Conservation (phyloP, 768 basidiomycete genomes). For the Calocybe cyanea region DNA sequence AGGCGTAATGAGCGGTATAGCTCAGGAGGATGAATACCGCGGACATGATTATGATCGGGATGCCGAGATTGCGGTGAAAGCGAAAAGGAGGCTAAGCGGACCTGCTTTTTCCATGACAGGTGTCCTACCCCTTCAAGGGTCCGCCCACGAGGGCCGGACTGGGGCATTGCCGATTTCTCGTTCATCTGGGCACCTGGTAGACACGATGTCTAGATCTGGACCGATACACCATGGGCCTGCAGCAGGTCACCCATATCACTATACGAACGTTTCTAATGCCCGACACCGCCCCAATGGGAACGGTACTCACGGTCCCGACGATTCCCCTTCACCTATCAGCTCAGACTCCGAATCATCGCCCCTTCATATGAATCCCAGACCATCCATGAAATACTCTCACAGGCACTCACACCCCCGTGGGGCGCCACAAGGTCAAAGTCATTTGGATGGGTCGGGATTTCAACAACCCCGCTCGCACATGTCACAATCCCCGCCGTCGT, state of each 20-base stretch:
- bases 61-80: slow-evolving; percentile 15
- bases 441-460: slow-evolving; percentile 23
- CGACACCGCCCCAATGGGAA: slow-evolving; percentile 23
- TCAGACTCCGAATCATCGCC: slow-evolving; percentile 57
- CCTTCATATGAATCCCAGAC: slow-evolving; percentile 25
- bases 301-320: slow-evolving; percentile 36
- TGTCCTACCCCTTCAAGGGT: slow-evolving; percentile 25
- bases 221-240: slow-evolving; percentile 24
- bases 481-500: slow-evolving; percentile 30
- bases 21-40: slow-evolving; percentile 19
- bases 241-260: slow-evolving; percentile 43
- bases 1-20: slow-evolving; percentile 21
- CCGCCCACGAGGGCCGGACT: slow-evolving; percentile 20
- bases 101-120: slow-evolving; percentile 54
- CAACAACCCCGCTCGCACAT: slow-evolving; percentile 17
- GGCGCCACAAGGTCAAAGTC: slow-evolving; percentile 16
- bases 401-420: slow-evolving; percentile 23
- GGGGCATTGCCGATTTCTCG: slow-evolving; percentile 26
- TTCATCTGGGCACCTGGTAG: slow-evolving; percentile 40
- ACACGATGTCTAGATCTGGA: slow-evolving; percentile 25
- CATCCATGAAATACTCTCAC: slow-evolving; percentile 20
- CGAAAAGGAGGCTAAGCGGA: slow-evolving; percentile 48
- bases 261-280: slow-evolving; percentile 26
- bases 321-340: slow-evolving; percentile 67
- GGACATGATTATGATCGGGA: slow-evolving; percentile 21